Evolutionary conservation across 495 filamentous ascomycete species (phyloP), one percentile per base, ranked within the genome.

Genomic region (Aspergillus conjunctus): DNA sequence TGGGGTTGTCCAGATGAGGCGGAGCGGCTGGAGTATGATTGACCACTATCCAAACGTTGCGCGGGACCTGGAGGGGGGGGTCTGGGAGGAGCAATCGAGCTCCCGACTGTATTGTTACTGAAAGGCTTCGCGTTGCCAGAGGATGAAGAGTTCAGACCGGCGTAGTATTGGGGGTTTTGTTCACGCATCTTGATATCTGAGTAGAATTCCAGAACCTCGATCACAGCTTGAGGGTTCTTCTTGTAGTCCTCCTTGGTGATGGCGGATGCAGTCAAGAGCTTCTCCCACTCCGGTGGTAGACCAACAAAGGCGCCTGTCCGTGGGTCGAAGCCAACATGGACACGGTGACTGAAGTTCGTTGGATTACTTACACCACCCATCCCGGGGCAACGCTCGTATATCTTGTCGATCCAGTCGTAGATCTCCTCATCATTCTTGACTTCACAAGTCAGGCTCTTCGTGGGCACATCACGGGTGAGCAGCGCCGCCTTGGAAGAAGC

Each of bases 281-380:
- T 92, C 62, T 94, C 94, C 94, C 94, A 98, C 79, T 98, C 95
- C 21, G 90, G 86, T 3, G 94, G 94, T 55, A 98, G 75, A 18
- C 95, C 94, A 18, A 93, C 89, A 65, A 98, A 98, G 54, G 91
- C 91, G 22, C 95, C 95, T 11, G 90, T 93, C 41, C 89, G 84
- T 21, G 93, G 91, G 70, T 98, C 95, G 72, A 98, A 98, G 44
- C 93, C 95, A 64, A 98, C 94, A 71, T 98, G 94, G 33, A 98
- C 91, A 17, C 92, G 88, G 72, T 98, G 94, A 20, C 88, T 90
- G 74, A 98, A 98, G 73, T 97, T 96, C 55, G 95, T 97, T 4
- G 94, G 94, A 72, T 97, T 97, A 77, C 93, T 97, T 9, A 98
- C 95, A 59, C 94, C 94, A 49, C 94, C 92, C 91, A 97, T 96